phyloP scores from a whole-genome alignment of 2,329 filamentous ascomycete genomes.

The Venturia carpophila region DNA sequence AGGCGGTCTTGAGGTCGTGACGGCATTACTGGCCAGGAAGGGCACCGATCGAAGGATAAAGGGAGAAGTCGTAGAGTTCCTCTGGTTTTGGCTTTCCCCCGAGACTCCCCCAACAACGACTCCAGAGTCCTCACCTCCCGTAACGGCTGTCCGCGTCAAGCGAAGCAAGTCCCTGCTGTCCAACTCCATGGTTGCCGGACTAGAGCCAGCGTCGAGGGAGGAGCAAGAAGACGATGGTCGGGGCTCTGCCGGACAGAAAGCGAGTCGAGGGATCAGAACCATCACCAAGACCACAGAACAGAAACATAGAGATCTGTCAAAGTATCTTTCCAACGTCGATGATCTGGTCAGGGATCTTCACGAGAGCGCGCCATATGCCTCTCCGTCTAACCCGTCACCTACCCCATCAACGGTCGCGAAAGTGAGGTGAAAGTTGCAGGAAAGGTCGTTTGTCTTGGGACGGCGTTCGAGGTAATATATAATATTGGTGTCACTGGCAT shows the following conservation, averaged over 20 bases:
- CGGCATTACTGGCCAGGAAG: slow-evolving; percentile 84
- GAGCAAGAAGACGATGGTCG: slow-evolving; percentile 14
- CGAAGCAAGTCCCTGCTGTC: background rate
- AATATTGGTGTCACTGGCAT: background rate
- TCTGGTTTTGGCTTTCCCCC: slow-evolving; percentile 94
- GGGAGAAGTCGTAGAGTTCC: slow-evolving; percentile 89
- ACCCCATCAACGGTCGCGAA: background rate
- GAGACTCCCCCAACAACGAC: slow-evolving; percentile 6
- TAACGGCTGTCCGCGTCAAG: slow-evolving; percentile 9
- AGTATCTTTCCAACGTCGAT: slow-evolving; percentile 73
- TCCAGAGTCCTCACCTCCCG: background rate
- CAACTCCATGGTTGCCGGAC: slow-evolving; percentile 17
- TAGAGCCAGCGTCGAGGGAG: slow-evolving; percentile 26
- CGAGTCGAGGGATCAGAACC: slow-evolving; percentile 30
- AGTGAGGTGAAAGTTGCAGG: background rate
- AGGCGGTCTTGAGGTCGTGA: slow-evolving; percentile 85
- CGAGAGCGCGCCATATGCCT: slow-evolving; percentile 66
- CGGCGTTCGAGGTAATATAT: background rate
- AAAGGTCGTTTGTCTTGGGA: background rate
- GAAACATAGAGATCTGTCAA: slow-evolving; percentile 70
- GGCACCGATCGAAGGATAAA: slow-evolving; percentile 83
- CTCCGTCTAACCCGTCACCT: background rate
- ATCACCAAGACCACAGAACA: slow-evolving; percentile 56
- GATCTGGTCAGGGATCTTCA: slow-evolving; percentile 77
- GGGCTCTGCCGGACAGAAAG: slow-evolving; percentile 26